phyloP scores from a whole-genome alignment of 163 green algal genomes.

The Volvox carteri region DNA sequence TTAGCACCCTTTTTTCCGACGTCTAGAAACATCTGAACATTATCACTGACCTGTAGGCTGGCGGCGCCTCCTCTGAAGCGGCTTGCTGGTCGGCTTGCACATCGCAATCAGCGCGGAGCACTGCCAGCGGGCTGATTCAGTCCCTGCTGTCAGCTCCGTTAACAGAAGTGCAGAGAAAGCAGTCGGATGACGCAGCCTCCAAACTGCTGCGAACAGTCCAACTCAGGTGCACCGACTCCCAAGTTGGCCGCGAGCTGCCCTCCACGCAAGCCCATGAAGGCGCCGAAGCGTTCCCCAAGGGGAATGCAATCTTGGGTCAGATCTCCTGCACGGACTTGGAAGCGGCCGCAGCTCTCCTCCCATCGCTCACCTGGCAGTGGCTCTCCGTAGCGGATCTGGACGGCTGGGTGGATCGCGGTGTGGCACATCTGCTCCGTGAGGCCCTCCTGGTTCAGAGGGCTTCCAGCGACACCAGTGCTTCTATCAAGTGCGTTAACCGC shows the following conservation, averaged over 20 bases:
- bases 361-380: constrained; percentile 28
- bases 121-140: background rate
- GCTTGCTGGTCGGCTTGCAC: background rate
- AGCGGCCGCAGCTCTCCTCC: constrained; percentile 18
- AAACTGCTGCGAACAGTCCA: background rate
- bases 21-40: too few species aligned
- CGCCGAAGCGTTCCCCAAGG: background rate
- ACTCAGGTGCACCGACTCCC: background rate
- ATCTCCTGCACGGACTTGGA: background rate
- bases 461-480: constrained; percentile 3
- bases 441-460: constrained; percentile 38
- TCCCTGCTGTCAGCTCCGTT: background rate
- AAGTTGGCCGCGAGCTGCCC: background rate
- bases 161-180: background rate
- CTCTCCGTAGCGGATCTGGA: constrained; percentile 19
- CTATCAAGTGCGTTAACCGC: constrained; percentile 35
- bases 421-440: constrained; percentile 17
- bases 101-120: background rate
- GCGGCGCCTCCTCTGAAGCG: background rate
- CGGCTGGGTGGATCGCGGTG: background rate
- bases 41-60: background rate
- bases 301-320: background rate
- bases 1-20: too few species aligned
- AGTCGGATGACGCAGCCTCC: background rate
- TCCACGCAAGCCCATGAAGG: background rate